Base-by-base conservation (phyloP, 2,329 filamentous ascomycete genomes). In the Phyllosticta citribraziliensis region DNA sequence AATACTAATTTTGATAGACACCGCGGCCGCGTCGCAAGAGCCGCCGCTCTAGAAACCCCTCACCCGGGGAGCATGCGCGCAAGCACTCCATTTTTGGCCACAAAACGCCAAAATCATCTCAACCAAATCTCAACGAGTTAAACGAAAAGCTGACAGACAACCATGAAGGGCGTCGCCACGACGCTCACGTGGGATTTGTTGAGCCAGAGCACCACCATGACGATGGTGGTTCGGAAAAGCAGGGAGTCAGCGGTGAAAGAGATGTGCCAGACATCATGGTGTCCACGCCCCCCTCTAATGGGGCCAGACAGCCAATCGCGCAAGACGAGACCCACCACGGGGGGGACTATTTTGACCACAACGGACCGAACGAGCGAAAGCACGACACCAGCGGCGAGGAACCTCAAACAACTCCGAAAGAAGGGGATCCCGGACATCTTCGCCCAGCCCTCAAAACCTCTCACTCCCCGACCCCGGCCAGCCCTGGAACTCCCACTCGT, bases 171-270 rank as follows among this genome's bases (percentile, higher is more conserved):
- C 65, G 68, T 56, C 76, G 75, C 10, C 62, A 56, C n/a, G 55
- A 60, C 52, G 74, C 77, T 8, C 83, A 84, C 66, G 82, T 88
- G 40, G 84, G 82, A 3, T 87, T 87, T 69, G 79, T 78, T 9
- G 70, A 61, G 3, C 10, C 8, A 33, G 50, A 52, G 8, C 14
- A 47, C n/a, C 40, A 47, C n/a, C 40, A 47, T 8, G 20, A 24
- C 9, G 50, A 17, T 19, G 55, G 24, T 17, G 33, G 30, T 10
- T 1, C 12, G 17, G 54, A 60, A 30, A 27, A 60, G 19, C 19
- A 53, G n/a, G 30, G 17, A 6, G 6, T 14, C 3, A 14, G 33
- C 3, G 20, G 19, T 19, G 25, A 58, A 33, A 24, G 57, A 53
- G 20, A 62, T 52, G 55, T 14, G 17, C 17, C 40, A n/a, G 40